These are phyloP conservation scores for Ophiocordyceps polyrhachis-furcata DNA, from an alignment of 2,329 filamentous ascomycete species.

Conservation along the genomic window DNA sequence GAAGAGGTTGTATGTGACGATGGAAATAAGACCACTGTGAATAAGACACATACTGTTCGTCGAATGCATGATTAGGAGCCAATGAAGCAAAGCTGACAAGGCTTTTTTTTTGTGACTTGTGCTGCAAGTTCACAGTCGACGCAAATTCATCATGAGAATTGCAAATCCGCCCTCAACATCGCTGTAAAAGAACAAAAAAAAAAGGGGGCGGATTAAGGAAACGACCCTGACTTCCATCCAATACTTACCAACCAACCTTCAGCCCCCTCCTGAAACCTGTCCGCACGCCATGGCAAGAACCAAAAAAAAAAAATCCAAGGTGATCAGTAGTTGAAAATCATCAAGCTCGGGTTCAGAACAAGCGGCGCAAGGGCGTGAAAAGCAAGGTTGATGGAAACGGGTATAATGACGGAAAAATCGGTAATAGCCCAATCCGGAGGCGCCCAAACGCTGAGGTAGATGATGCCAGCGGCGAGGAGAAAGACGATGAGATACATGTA, in stretches of 20 bases:
- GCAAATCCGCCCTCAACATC: background rate
- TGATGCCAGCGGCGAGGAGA: conserved; percentile 39
- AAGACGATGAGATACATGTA: conserved; percentile 46
- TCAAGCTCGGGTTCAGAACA: conserved; percentile 58
- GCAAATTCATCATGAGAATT: background rate
- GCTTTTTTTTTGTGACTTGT: too few species aligned
- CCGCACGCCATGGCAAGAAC: background rate
- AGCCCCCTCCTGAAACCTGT: background rate
- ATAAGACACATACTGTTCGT: background rate
- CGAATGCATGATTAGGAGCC: background rate
- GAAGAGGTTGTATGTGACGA: background rate
- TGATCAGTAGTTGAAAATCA: conserved; percentile 57
- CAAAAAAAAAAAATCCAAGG: background rate
- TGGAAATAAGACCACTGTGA: background rate
- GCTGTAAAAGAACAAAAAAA: too few species aligned
- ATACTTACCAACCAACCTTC: background rate
- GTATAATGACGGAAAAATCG: conserved; percentile 58
- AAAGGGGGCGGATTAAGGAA: too few species aligned
- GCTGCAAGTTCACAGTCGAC: too few species aligned
- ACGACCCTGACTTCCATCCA: background rate
- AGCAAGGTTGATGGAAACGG: conserved; percentile 49
- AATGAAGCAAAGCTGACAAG: too few species aligned
- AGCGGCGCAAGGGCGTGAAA: conserved; percentile 55
- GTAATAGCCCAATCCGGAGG: conserved; percentile 47
- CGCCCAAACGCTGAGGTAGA: conserved; percentile 45